Evolutionary conservation across 805 yeast species (phyloP).

Genomic region (Yarrowia keelungensis): DNA sequence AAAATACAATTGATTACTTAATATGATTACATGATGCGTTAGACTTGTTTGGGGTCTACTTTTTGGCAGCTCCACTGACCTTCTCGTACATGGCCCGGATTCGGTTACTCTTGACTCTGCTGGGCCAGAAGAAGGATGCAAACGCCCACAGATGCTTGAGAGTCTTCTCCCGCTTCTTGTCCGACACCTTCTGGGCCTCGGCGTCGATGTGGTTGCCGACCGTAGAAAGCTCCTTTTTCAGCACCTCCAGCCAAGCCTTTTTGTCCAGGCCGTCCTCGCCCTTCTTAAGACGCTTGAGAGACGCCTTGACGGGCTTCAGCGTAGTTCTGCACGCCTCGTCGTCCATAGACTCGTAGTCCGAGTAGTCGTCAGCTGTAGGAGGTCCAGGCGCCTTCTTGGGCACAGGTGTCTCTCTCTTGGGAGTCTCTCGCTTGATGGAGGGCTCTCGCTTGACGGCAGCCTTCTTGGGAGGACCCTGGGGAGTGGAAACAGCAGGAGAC

Average conservation of each 20-base stretch:
- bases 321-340: conserved; percentile 68
- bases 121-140: conserved; percentile 88
- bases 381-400: conserved; percentile 38
- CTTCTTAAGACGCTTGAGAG: conserved; percentile 68
- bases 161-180: conserved; percentile 52
- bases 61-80: conserved; percentile 34
- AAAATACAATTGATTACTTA: conserved; percentile 7
- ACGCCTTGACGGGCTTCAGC: conserved; percentile 70
- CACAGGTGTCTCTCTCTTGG: conserved; percentile 23
- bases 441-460: conserved; percentile 31
- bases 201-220: conserved; percentile 75
- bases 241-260: conserved; percentile 75
- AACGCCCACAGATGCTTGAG: conserved; percentile 82
- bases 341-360: conserved; percentile 81
- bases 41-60: conserved; percentile 5
- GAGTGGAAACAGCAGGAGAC: conserved; percentile 41
- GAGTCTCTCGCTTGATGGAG: conserved; percentile 24
- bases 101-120: conserved; percentile 69
- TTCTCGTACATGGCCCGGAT: conserved; percentile 74
- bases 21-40: conserved; percentile 26
- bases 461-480: conserved; percentile 32
- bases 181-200: conserved; percentile 41
- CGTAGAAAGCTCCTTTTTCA: conserved; percentile 69
- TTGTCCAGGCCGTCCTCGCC: conserved; percentile 78
- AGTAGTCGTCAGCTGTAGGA: conserved; percentile 45